Evolutionary conservation across 805 yeast genomes (phyloP).

Genomic region (Cyberlindnera lachancei): DNA sequence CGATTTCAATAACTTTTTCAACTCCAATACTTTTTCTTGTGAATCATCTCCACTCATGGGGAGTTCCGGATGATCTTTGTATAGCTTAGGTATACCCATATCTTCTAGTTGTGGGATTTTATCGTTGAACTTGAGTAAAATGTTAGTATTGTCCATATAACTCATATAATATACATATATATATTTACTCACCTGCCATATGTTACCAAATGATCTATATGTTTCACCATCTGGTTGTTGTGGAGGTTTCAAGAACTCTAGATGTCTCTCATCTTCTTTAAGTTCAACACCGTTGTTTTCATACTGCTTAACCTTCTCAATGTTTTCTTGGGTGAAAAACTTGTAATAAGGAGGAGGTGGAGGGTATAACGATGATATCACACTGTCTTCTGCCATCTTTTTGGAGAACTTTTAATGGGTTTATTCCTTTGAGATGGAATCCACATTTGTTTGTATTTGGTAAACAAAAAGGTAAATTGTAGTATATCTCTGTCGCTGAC

Average conservation of each 20-base stretch:
- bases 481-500: no score
- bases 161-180: not conserved
- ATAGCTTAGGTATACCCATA: conserved; percentile 73
- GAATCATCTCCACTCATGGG: conserved; percentile 29
- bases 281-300: conserved; percentile 24
- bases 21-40: conserved; percentile 52
- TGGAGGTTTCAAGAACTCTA: conserved; percentile 61
- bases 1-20: conserved; percentile 75
- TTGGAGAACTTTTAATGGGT: not conserved
- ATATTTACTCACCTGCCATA: conserved; percentile 44
- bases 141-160: no score
- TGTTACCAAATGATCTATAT: conserved; percentile 82
- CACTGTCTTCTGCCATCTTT: conserved; percentile 1
- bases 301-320: conserved; percentile 31
- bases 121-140: conserved; percentile 47
- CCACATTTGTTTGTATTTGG: not conserved
- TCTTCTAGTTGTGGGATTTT: conserved; percentile 67
- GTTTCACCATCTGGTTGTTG: conserved; percentile 49
- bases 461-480: no score
- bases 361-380: conserved; percentile 72
- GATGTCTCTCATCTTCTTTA: conserved; percentile 31
- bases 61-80: conserved; percentile 29
- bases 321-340: conserved; percentile 64
- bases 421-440: no score
- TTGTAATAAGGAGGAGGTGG: conserved; percentile 86